These are phyloP conservation scores for Thielaviopsis euricoi DNA, from an alignment of 2,329 filamentous ascomycete genomes.

Conservation along the genomic window DNA sequence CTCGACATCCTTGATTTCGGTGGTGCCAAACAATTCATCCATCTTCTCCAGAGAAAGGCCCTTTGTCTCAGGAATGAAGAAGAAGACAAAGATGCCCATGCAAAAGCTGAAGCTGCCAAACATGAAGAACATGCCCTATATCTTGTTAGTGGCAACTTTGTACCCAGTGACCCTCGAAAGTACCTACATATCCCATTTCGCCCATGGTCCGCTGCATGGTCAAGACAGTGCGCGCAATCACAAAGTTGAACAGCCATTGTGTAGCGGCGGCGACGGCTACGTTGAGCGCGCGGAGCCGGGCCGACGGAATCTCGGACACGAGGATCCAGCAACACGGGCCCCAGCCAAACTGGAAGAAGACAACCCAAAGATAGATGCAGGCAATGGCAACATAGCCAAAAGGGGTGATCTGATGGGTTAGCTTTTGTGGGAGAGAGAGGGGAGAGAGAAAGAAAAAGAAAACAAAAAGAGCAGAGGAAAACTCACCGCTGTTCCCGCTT, in stretches of 20 bases:
- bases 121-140: constrained; percentile 47
- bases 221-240: constrained; percentile 38
- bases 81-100: constrained; percentile 51
- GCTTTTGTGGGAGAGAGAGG: not conserved
- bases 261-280: constrained; percentile 52
- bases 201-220: constrained; percentile 23
- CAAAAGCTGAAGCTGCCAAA: constrained; percentile 48
- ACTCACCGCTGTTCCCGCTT: constrained; percentile 29
- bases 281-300: constrained; percentile 47
- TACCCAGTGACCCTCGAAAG: not conserved
- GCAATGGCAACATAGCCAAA: constrained; percentile 56
- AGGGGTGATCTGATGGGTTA: constrained; percentile 29
- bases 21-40: constrained; percentile 49
- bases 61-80: constrained; percentile 57
- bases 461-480: not conserved
- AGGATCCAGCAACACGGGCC: constrained; percentile 60
- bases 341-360: constrained; percentile 54
- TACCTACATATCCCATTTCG: constrained; percentile 24
- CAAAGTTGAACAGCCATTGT: constrained; percentile 61
- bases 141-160: constrained; percentile 2
- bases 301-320: constrained; percentile 50
- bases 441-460: no score
- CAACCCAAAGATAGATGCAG: constrained; percentile 57
- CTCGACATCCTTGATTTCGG: constrained; percentile 19
- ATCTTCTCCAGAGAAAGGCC: constrained; percentile 46